Conservation (phyloP, 2,329 filamentous ascomycete genomes). For the Colletotrichum truncatum region DNA sequence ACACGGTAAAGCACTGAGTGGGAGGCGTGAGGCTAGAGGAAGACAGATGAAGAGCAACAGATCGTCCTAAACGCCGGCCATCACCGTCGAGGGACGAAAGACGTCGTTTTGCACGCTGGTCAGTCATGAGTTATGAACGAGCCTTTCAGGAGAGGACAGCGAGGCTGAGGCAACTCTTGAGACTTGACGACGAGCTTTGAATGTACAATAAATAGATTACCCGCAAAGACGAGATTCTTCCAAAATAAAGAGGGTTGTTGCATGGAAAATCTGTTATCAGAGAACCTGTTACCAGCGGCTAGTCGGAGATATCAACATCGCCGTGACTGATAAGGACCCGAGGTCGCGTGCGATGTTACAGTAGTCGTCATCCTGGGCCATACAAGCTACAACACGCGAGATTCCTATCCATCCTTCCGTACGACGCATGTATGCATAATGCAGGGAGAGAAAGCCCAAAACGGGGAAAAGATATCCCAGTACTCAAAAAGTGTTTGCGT, state of each 20-base stretch:
- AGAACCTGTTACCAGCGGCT: too few relatives aligned
- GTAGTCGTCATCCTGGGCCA: neutral
- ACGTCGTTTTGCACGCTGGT: constrained; percentile 9
- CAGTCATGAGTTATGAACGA: constrained; percentile 22
- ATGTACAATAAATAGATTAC: constrained; percentile 31
- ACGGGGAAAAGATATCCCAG: too few relatives aligned
- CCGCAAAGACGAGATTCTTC: constrained; percentile 21
- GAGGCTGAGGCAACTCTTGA: constrained; percentile 10
- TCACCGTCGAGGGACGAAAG: neutral
- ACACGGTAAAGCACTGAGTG: constrained; percentile 72
- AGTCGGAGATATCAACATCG: neutral
- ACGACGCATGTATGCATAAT: constrained; percentile 21
- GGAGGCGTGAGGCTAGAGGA: constrained; percentile 22
- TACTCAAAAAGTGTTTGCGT: neutral
- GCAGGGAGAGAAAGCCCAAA: constrained; percentile 15
- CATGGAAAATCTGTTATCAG: neutral
- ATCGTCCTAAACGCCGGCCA: neutral
- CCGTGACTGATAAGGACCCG: neutral
- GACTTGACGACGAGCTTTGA: constrained; percentile 26
- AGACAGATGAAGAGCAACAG: neutral
- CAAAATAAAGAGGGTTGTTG: neutral
- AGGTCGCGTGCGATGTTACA: neutral
- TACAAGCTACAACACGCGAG: constrained; percentile 4
- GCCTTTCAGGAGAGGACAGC: constrained; percentile 5
- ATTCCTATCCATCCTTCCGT: neutral